These are phyloP conservation scores for Chlamydomonas reinhardtii DNA, from an alignment of 163 green algal species.

Conservation along the genomic window DNA sequence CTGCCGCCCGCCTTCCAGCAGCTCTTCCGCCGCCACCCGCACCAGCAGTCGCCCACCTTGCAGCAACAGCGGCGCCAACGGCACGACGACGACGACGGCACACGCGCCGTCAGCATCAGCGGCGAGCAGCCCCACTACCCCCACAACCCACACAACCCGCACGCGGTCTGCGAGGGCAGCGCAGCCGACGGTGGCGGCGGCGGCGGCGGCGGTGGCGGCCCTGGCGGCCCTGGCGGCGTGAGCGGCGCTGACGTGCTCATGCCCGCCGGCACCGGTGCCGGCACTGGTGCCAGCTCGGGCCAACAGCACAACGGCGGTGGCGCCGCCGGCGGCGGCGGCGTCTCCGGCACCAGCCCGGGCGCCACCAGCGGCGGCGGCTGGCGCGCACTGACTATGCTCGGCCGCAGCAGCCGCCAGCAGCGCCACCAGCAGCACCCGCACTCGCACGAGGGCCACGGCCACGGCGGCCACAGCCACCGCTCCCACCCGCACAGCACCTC, in stretches of 20 bases:
- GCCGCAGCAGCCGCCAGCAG: too few species aligned
- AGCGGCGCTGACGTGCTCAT: neutral
- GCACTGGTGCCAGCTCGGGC: neutral
- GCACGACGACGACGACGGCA: neutral
- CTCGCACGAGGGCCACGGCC: neutral
- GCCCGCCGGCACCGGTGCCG: neutral
- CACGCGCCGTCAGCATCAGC: neutral
- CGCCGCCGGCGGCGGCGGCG: neutral
- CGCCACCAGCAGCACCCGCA: neutral
- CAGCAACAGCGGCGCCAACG: neutral
- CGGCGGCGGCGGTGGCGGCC: neutral
- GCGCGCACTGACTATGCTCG: too few species aligned
- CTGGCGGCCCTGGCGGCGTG: neutral
- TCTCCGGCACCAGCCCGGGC: neutral
- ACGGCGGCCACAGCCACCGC: neutral
- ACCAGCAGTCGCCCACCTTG: neutral
- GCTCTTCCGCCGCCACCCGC: too few species aligned
- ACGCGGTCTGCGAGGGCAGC: constrained; percentile 14
- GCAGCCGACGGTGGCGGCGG: neutral
- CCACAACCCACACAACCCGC: too few species aligned
- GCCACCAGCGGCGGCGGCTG: too few species aligned
- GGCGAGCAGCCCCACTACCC: neutral
- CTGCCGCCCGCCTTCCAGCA: neutral
- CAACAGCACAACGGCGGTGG: too few species aligned
- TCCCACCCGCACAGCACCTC: neutral